Base-by-base conservation (phyloP, 1,284 basidiomycete genomes). In the Trichosporon ovoides region DNA sequence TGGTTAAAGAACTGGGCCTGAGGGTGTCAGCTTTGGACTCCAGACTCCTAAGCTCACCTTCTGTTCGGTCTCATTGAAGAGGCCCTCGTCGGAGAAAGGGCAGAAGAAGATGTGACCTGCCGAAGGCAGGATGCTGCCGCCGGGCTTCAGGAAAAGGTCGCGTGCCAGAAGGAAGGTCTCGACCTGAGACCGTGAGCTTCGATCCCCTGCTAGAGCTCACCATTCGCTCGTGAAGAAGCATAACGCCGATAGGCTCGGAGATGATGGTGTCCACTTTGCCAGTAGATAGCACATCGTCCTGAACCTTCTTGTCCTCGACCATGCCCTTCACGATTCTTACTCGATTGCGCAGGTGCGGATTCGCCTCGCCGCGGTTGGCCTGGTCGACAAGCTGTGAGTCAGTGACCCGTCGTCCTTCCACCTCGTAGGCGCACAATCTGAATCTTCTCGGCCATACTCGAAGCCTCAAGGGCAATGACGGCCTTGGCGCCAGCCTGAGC, bases 211-310 rank as follows among this genome's bases (percentile, higher is more conserved):
- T 19, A 6, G 6, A 13, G 66, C 73, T 22, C 61, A 79, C 79
- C 80, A 81, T 81, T 19, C 80, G 68, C 63, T 81, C 80, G 59
- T 81, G 80, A 10, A 81, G 70, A 24, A 81, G 66, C 68, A 81
- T 75, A 14, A 81, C 80, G 4, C 80, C 80, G 13, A 81, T 77
- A 22, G 80, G 80, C 63, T 81, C 80, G 4, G 79, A 80, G n/a
- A 81, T 74, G 53, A 81, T 79, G 28, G 80, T 81, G 60, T 81
- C 80, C 20, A 81, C 80, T 63, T 78, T 71, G 22, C 70, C 76
- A 37, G 63, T 64, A 35, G 56, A 20, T 46, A 77, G 58, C 9
- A 75, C 73, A n/a, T 72, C 60, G 9, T 63, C 60, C 62, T 77
- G 73, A 7, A 73, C 66, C 12, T 63, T 60, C 36, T 67, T 60